Evolutionary conservation across 345 rosid species (phyloP).

Genomic region (Lenwebbia sp.): DNA sequence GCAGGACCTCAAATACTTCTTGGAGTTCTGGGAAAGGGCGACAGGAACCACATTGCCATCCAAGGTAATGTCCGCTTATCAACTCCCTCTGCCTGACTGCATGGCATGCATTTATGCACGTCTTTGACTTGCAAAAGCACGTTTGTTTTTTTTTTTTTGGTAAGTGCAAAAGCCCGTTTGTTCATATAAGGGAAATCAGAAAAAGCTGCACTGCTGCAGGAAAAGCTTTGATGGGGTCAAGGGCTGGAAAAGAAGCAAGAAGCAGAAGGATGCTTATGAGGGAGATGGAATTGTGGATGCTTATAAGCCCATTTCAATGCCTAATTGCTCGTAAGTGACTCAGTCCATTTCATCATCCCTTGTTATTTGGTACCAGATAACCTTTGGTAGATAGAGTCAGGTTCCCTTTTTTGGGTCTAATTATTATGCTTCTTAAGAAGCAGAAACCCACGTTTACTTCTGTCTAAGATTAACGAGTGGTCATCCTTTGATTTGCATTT

Average conservation of each 20-base stretch:
- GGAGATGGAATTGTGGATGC: constrained; percentile 2
- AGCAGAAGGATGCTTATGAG: constrained; percentile 4
- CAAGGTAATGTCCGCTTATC: constrained; percentile 2
- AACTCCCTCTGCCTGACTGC: background rate
- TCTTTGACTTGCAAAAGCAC: background rate
- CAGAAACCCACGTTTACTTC: background rate
- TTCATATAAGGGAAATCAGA: background rate
- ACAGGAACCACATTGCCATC: background rate
- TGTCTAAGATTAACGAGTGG: background rate
- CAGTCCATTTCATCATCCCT: background rate
- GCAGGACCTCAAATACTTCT: background rate
- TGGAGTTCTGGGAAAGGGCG: background rate
- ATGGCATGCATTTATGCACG: background rate
- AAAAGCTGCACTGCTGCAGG: constrained; percentile 7
- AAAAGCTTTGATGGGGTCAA: constrained; percentile 29
- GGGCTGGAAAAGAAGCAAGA: constrained; percentile 22
- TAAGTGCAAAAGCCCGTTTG: too few species aligned
- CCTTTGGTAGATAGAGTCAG: background rate
- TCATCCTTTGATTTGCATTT: background rate
- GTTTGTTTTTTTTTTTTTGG: too few species aligned
- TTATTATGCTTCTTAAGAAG: background rate
- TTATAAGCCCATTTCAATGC: constrained; percentile 34
- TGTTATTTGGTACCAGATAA: background rate
- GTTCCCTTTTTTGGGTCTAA: background rate
- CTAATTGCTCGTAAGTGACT: constrained; percentile 58